Base-by-base conservation (phyloP, 2,329 filamentous ascomycete genomes). In the Exophiala alcalophila region DNA sequence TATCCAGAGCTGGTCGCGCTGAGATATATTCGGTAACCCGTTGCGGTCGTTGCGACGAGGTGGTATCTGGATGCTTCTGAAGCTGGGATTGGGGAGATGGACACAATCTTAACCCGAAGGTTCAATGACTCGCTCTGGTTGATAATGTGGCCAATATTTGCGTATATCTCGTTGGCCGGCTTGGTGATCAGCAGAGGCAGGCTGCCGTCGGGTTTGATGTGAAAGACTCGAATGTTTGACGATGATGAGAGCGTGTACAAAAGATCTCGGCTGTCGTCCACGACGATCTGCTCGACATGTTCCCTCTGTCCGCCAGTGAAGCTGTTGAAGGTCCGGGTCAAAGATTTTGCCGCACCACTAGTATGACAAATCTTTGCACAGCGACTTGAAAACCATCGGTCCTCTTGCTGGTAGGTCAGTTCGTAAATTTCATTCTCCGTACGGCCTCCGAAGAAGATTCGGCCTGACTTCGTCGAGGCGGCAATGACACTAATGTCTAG, bases 371-470 rank as follows among this genome's bases (percentile, higher is more conserved):
- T 81, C 66, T 90, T 95, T 47, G 84, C 82, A 61, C 87, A 94
- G 53, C 85, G 80, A 64, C 82, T 89, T 39, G 86, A 84, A 61
- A 98, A 98, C 92, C 92, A 98, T 57, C 86, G 84, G 66, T 98
- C 92, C 64, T 97, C 89, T 59, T 95, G 89, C 65, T 97, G 91
- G 62, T 98, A 98, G 55, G 85, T 90, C 40, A 98, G 77, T 66
- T 98, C 92, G 63, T 92, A 87, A 33, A 98, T 80, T 57, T 97
- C 90, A 52, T 88, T 88, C 53, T 91, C 86, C 36, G 74, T 77
- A 36, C 76, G 77, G 25, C 89, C 87, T 28, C 85, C 83, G 59
- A 96, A 95, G 71, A 98, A 98, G 53, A 98, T 92, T 49, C 92
- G 85, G 6, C 94, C 94, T 15, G 80, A 84, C 14, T 83, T 81